Percentiles rank a stretch among this genome's conserved stretches.
phyloP scores from a whole-genome alignment of 2,329 filamentous ascomycete genomes.

The Ophiosphaerella herpotricha region DNA sequence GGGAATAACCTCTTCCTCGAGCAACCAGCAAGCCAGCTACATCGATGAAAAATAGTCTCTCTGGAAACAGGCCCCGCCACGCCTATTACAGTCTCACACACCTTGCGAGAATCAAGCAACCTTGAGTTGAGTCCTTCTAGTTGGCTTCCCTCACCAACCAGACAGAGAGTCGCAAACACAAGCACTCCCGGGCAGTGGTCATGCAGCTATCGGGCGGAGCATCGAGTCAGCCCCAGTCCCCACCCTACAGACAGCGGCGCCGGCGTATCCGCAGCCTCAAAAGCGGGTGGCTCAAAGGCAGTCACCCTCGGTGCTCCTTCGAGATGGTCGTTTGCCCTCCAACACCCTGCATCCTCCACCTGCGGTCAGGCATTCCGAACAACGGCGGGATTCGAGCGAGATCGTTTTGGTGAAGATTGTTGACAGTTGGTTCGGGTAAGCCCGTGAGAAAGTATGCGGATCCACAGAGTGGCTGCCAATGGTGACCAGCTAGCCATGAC shows the following conservation, averaged over 20 bases:
- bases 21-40: slow-evolving; percentile 1
- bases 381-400: neutral
- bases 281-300: slow-evolving; percentile 2
- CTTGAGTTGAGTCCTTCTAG: slow-evolving; percentile 1
- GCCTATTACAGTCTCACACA: slow-evolving; percentile 2
- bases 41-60: slow-evolving; percentile 6
- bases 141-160: slow-evolving; percentile 1
- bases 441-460: neutral
- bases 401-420: no score
- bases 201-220: neutral
- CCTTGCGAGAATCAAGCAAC: neutral
- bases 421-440: no score
- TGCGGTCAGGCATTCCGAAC: neutral
- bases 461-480: neutral
- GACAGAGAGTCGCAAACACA: neutral
- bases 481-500: neutral
- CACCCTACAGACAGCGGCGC: neutral
- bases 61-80: neutral
- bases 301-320: neutral
- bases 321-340: slow-evolving; percentile 1
- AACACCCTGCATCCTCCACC: neutral
- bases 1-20: neutral
- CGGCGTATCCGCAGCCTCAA: slow-evolving; percentile 1
- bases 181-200: slow-evolving; percentile 1
- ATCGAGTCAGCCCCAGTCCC: neutral